These are phyloP conservation scores for Dactylonectria macrodidyma DNA, from an alignment of 2,329 filamentous ascomycete genomes.

Conservation along the genomic window DNA sequence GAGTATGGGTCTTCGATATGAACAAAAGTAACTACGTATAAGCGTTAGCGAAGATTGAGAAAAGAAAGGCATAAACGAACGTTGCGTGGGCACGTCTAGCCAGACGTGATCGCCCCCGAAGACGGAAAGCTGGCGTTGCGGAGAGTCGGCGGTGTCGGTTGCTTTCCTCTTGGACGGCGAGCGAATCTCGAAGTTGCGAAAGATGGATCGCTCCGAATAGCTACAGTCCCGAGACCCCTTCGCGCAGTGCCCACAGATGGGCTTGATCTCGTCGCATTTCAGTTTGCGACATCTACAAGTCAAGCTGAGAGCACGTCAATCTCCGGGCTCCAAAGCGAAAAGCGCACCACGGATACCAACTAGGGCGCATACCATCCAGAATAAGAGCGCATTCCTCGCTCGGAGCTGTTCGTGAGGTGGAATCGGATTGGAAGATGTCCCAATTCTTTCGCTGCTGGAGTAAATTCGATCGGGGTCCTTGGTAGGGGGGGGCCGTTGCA, in stretches of 20 bases:
- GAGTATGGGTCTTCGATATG: constrained; percentile 28
- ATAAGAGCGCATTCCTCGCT: constrained; percentile 40
- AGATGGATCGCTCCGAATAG: constrained; percentile 37
- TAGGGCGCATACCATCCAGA: constrained; percentile 37
- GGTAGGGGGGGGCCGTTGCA: neutral
- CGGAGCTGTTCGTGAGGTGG: neutral
- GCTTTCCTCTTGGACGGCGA: neutral
- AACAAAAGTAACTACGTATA: constrained; percentile 32
- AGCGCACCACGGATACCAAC: no score
- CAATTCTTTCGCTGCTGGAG: neutral
- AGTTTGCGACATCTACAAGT: constrained; percentile 45
- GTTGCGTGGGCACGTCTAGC: constrained; percentile 34
- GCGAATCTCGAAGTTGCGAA: constrained; percentile 34
- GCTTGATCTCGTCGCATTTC: constrained; percentile 47
- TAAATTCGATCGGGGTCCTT: neutral
- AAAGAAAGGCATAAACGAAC: constrained; percentile 1
- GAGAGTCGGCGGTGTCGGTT: neutral
- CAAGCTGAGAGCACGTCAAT: constrained; percentile 28
- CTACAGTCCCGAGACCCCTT: constrained; percentile 36
- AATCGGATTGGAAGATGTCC: neutral
- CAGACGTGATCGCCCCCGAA: constrained; percentile 38
- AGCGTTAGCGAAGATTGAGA: neutral
- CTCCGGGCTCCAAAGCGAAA: neutral
- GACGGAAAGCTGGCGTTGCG: neutral
- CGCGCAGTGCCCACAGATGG: constrained; percentile 38